Evolutionary conservation across 768 basidiomycete species (phyloP), one percentile per base, ranked within the genome.

Genomic region (Macrolepiota fuliginosa): DNA sequence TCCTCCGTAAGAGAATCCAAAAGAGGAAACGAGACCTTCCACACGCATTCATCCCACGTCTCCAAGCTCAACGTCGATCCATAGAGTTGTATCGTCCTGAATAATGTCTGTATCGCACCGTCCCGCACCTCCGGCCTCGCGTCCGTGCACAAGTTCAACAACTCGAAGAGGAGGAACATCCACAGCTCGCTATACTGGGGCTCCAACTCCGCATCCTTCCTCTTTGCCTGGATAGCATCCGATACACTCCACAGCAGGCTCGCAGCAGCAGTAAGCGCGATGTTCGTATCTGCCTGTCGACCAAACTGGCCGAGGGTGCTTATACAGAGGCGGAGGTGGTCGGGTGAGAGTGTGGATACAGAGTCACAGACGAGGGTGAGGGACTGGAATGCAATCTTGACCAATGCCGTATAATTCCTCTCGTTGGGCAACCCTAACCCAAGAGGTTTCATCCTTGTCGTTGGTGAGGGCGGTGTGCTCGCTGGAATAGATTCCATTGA

Each of bases 161-260:
- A 84, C 71, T 95, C 92, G 5, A 87, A 77, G 2, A 98, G 77
- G 4, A 98, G 83, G 73, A 88, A 90, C 86, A 97, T 92, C 96
- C 96, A 99, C n/a, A 98, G 74, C 1, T 86, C 84, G 68, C 88
- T 92, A 68, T 93, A 94, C 65, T 88, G 85, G 0, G 86, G 88
- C 64, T 86, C 83, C 60, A 85, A 83, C 40, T 83, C 80, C 3
- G 73, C 73, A 61, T 81, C 76, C 65, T 88, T 88, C 22, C 92
- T 83, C 69, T 92, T 91, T 6, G 89, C 84, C 68, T 96, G 94
- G 37, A 98, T 92, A 1, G 93, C 91, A 70, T 99, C 96, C 0
- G 96, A 97, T 0, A 99, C 92, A 63, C 92, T 90, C 96, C 96
- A 98, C 4, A 99, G 78, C 2, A 98, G 76, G 56, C 93, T 94